Conservation (phyloP, 108 stramenopile genomes). For the Pseudonitzschia delicatissima region DNA sequence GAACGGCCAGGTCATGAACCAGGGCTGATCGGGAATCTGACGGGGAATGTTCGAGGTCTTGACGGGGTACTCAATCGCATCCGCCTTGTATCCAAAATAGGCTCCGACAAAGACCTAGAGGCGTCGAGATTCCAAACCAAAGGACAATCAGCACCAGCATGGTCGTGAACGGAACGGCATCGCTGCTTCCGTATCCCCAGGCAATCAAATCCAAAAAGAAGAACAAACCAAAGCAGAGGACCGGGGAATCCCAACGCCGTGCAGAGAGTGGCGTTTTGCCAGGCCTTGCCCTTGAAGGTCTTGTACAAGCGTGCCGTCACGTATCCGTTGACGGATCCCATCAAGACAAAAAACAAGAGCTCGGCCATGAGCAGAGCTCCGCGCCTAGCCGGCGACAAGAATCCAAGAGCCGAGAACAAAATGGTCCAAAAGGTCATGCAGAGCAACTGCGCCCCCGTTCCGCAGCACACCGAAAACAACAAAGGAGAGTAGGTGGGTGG, state of each 20-base stretch:
- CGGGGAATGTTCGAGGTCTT: slow-evolving; percentile 89
- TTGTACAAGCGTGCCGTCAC: slow-evolving; percentile 94
- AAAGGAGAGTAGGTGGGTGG: slow-evolving; percentile 87
- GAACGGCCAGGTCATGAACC: slow-evolving; percentile 88
- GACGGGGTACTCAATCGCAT: slow-evolving; percentile 92
- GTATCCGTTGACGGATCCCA: slow-evolving; percentile 93
- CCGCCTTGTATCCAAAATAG: slow-evolving; percentile 96
- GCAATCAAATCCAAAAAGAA: slow-evolving; percentile 86
- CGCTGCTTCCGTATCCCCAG: slow-evolving; percentile 66
- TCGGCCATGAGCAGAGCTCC: slow-evolving; percentile 96
- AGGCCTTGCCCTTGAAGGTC: slow-evolving; percentile 94
- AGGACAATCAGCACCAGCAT: slow-evolving; percentile 87
- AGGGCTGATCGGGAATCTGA: slow-evolving; percentile 93
- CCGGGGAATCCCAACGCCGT: slow-evolving; percentile 93
- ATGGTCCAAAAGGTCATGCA: slow-evolving; percentile 88
- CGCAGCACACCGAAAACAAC: slow-evolving; percentile 81
- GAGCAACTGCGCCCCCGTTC: slow-evolving; percentile 90
- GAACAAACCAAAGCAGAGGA: slow-evolving; percentile 80
- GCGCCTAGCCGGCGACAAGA: slow-evolving; percentile 94
- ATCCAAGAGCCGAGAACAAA: slow-evolving; percentile 92
- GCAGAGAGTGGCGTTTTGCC: slow-evolving; percentile 90
- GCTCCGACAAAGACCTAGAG: slow-evolving; percentile 95
- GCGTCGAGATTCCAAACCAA: slow-evolving; percentile 96
- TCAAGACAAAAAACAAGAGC: slow-evolving; percentile 92
- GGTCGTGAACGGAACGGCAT: slow-evolving; percentile 92